Conservation (phyloP, 352 stramenopile genomes). For the Phytopythium montanum region DNA sequence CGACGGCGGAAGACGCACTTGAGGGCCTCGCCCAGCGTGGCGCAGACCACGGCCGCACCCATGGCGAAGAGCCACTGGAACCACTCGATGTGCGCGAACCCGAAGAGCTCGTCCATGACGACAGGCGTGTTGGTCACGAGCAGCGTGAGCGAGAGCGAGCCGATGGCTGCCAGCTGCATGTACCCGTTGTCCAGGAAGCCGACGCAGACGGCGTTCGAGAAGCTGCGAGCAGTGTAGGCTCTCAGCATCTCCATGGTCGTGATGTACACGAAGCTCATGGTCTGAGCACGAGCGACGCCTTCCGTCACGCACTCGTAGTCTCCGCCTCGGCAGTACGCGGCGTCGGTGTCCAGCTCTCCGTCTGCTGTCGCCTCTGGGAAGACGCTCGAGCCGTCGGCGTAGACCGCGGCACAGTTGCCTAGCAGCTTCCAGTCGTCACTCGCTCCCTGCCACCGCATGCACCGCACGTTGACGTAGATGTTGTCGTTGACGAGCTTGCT, state of each 20-base stretch:
- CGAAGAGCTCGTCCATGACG: conserved; percentile 35
- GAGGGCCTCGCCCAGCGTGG: conserved; percentile 30
- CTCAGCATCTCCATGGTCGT: conserved; percentile 47
- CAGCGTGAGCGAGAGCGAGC: conserved; percentile 32
- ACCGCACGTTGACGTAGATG: conserved; percentile 20
- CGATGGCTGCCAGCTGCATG: conserved; percentile 37
- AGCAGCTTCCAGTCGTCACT: conserved; percentile 21
- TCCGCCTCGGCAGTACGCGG: conserved; percentile 17
- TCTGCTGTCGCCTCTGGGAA: conserved; percentile 11
- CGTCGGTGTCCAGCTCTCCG: conserved; percentile 13
- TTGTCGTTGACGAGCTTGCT: conserved; percentile 11
- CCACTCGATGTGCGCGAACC: conserved; percentile 36
- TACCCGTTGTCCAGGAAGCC: conserved; percentile 35
- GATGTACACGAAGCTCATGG: conserved; percentile 46
- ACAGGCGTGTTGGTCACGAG: conserved; percentile 30
- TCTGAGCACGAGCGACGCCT: conserved; percentile 35
- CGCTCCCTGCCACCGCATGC: conserved; percentile 20
- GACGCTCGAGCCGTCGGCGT: conserved; percentile 17
- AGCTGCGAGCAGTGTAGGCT: conserved; percentile 42
- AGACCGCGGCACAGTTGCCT: conserved; percentile 20
- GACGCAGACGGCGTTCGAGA: conserved; percentile 38
- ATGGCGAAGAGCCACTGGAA: conserved; percentile 42
- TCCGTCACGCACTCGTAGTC: conserved; percentile 38
- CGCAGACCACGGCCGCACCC: conserved; percentile 24
- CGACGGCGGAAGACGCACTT: conserved; percentile 37